phyloP scores from a whole-genome alignment of 371 early-diverging fungal genomes.

The Chytridium lagenaria region DNA sequence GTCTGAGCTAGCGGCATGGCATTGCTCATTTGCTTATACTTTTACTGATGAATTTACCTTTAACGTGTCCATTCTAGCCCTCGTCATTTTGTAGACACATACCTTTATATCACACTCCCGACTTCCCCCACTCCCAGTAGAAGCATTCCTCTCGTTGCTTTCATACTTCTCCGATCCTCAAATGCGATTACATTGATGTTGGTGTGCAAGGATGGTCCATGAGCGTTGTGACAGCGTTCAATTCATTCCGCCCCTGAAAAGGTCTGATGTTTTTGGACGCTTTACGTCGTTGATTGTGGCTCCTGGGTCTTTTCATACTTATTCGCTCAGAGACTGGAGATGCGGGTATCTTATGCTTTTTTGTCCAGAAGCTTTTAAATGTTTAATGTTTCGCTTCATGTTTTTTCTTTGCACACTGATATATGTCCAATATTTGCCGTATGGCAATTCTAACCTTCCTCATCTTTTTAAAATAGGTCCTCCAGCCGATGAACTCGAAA shows the following conservation, averaged over 20 bases:
- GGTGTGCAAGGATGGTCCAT: conserved; percentile 38
- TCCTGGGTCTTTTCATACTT: conserved; percentile 31
- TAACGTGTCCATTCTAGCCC: too few relatives aligned
- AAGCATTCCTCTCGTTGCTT: conserved; percentile 19
- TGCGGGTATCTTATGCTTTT: conserved; percentile 21
- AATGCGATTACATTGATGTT: conserved; percentile 22
- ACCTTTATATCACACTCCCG: too few relatives aligned
- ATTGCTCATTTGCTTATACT: too few relatives aligned
- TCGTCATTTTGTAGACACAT: too few relatives aligned
- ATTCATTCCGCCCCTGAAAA: conserved; percentile 37
- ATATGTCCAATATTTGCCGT: too few relatives aligned
- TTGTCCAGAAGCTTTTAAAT: not conserved
- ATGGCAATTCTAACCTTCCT: too few relatives aligned
- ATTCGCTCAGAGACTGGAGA: conserved; percentile 39
- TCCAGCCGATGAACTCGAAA: conserved; percentile 42
- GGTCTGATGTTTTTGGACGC: conserved; percentile 28
- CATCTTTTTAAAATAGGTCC: too few relatives aligned
- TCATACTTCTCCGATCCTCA: not conserved
- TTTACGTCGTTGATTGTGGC: conserved; percentile 24
- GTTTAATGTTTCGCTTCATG: not conserved
- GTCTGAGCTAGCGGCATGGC: too few relatives aligned
- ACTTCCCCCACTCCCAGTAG: conserved; percentile 13
- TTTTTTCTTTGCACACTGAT: too few relatives aligned
- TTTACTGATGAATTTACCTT: too few relatives aligned
- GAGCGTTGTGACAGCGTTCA: conserved; percentile 33